These are phyloP conservation scores for Myxozyma udenii DNA, from an alignment of 805 yeast species.

Conservation along the genomic window DNA sequence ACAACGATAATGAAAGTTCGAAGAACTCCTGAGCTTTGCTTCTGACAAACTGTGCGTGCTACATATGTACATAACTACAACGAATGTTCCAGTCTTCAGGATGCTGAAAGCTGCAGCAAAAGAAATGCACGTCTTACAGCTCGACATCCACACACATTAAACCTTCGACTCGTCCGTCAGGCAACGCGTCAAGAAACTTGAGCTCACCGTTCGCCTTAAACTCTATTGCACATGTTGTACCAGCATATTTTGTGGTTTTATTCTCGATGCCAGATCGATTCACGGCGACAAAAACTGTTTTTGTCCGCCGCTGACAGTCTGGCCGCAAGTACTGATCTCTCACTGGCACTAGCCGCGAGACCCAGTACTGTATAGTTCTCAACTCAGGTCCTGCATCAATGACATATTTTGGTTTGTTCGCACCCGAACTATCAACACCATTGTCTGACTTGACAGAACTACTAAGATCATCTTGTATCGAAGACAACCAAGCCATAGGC, in stretches of 20 bases:
- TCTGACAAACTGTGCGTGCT: not conserved
- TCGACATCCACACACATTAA: slow-evolving; percentile 5
- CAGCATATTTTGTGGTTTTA: slow-evolving; percentile 51
- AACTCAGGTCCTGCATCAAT: slow-evolving; percentile 41
- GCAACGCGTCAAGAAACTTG: slow-evolving; percentile 1
- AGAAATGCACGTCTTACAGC: not conserved
- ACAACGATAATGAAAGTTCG: too few species aligned
- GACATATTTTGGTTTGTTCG: not conserved
- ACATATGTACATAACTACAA: too few species aligned
- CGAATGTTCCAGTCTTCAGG: too few species aligned
- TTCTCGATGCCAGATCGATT: slow-evolving; percentile 80
- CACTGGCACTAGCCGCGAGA: slow-evolving; percentile 64
- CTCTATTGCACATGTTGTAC: slow-evolving; percentile 47
- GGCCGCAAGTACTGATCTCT: slow-evolving; percentile 40
- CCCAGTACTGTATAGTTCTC: slow-evolving; percentile 68
- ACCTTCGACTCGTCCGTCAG: slow-evolving; percentile 10
- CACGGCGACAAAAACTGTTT: slow-evolving; percentile 50
- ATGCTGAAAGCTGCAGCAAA: not conserved
- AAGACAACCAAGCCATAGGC: slow-evolving; percentile 83
- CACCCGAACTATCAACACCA: too few species aligned
- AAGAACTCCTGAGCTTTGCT: not conserved
- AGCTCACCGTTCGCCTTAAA: slow-evolving; percentile 13
- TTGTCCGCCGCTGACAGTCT: slow-evolving; percentile 4
- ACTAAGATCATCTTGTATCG: too few species aligned
- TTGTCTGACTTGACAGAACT: too few species aligned